Conservation (phyloP, 208 protist genomes). For the Herpetomonas samuelpessoai region DNA sequence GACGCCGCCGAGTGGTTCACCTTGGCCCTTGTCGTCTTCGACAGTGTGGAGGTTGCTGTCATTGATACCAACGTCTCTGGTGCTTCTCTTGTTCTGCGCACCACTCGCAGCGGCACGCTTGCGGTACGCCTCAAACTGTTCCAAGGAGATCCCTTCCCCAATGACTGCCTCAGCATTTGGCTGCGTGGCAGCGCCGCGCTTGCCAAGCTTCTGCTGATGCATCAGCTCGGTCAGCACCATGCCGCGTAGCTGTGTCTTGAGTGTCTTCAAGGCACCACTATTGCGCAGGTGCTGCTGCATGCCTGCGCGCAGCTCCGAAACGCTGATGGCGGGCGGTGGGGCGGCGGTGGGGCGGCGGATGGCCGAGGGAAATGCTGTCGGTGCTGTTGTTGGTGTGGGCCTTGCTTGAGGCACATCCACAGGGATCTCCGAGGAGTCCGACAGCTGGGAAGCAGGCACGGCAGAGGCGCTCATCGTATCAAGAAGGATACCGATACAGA, state of each 20-base stretch:
- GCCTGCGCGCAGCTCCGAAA: slow-evolving; percentile 64
- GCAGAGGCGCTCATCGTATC: not conserved
- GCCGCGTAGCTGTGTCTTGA: slow-evolving; percentile 84
- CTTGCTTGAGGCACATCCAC: not conserved
- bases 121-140: slow-evolving; percentile 10
- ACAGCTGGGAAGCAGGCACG: not conserved
- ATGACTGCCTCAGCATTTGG: not conserved
- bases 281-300: slow-evolving; percentile 75
- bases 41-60: slow-evolving; percentile 10
- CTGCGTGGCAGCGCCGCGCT: not conserved
- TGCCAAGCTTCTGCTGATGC: slow-evolving; percentile 28
- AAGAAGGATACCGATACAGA: no score
- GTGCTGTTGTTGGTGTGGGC: not conserved
- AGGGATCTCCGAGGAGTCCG: not conserved
- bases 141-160: slow-evolving; percentile 6
- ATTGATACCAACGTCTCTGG: not conserved
- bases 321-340: slow-evolving; percentile 17
- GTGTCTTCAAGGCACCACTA: slow-evolving; percentile 62
- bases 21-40: no score
- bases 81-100: not conserved
- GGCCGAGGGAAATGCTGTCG: no score
- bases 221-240: slow-evolving; percentile 76
- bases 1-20: no score
- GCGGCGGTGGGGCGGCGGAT: not conserved
- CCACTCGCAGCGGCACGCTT: not conserved